phyloP scores from a whole-genome alignment of 2,329 filamentous ascomycete species.

The Ascochyta viciae-villosae region DNA sequence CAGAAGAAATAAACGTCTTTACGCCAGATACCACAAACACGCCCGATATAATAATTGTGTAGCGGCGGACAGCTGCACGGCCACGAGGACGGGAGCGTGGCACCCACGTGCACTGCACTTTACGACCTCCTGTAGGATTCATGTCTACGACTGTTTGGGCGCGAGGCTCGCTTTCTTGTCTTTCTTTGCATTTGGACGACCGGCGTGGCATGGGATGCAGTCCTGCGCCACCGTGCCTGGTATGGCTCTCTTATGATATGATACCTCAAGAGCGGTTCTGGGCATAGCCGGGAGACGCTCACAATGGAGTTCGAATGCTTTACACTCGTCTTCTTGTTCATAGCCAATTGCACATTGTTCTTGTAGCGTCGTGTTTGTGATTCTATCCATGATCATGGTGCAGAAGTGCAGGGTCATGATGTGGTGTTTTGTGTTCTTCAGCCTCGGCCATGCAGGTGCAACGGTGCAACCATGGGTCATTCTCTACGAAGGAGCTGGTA shows the following conservation, averaged over 20 bases:
- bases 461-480: neutral
- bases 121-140: constrained; percentile 42
- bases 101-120: constrained; percentile 35
- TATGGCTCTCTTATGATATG: constrained; percentile 29
- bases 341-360: constrained; percentile 25
- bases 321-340: constrained; percentile 32
- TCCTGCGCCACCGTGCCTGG: constrained; percentile 20
- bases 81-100: constrained; percentile 26
- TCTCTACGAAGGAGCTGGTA: too few relatives aligned
- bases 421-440: neutral
- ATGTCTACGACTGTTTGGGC: constrained; percentile 46
- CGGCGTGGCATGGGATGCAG: constrained; percentile 35
- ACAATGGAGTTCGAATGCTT: constrained; percentile 43
- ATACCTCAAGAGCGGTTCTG: constrained; percentile 34
- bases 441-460: neutral
- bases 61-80: constrained; percentile 30
- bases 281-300: constrained; percentile 40
- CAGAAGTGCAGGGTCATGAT: neutral
- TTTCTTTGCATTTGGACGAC: constrained; percentile 45
- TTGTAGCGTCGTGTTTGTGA: neutral
- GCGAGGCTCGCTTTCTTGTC: constrained; percentile 46
- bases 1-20: constrained; percentile 30
- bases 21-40: constrained; percentile 38
- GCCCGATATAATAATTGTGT: constrained; percentile 40
- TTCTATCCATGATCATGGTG: neutral